Base-by-base conservation (phyloP, 2,329 filamentous ascomycete genomes). In the Aureobasidium sp. region DNA sequence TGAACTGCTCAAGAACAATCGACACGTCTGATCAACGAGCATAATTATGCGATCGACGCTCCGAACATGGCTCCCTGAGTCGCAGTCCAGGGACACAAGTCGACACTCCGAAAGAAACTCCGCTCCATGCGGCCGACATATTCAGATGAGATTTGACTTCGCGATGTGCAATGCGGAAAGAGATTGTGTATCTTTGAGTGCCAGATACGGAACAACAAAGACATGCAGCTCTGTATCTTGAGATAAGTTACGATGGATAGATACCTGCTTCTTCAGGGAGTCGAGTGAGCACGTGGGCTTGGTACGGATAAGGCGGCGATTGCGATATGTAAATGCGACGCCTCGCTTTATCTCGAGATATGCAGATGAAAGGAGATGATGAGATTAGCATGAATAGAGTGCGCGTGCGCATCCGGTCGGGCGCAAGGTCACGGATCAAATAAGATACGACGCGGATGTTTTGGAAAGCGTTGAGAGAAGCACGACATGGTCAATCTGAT, bases 331-430 rank as follows among this genome's bases (percentile, higher is more conserved):
- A 36, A 21, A 32, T 44, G 29, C 39, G 39, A 44, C 53, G 30
- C 41, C 53, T 45, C 29, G 53, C 39, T 45, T 45, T 45, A 36
- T 57, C 53, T 57, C 30, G 8, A 57, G 53, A 16, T 36, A 57
- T 57, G 53, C 39, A 57, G 53, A 45, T 44, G 53, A 57, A 57
- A 57, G 53, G 53, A 39, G 53, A 36, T 6, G 2, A 13, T 45
- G 49, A 51, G 32, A 39, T 51, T 51, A 34, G 49, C 21, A 53
- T 7, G 49, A 29, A 34, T 10, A 47, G 29, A 11, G 27, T 13
- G 39, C 37, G 49, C 49, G 49, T 51, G 49, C 49, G 25, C 49
- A 27, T 39, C 3, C 4, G 21, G 25, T 13, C 37, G 25, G 25
- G 27, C 14, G 27, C 37, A 27, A 41, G 27, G 13, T 54, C 50